Evolutionary conservation across 495 filamentous ascomycete species (phyloP).

Genomic region (Talaromyces wortmannii): DNA sequence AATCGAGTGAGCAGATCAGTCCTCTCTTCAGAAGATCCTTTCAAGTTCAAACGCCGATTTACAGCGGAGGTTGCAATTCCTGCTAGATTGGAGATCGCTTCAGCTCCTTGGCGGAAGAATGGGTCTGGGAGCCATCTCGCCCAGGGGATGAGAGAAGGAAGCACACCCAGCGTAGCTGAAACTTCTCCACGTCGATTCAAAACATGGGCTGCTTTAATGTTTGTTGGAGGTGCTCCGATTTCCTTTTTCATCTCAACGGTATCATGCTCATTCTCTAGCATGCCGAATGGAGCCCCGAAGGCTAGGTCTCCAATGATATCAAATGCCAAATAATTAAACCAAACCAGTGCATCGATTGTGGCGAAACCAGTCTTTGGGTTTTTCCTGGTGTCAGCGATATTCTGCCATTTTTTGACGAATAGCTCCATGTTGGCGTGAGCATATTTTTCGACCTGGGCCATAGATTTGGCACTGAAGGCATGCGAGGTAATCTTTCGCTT

Average conservation of each 20-base stretch:
- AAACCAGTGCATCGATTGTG: too few species aligned
- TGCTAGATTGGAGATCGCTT: conserved; percentile 27
- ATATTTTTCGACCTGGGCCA: conserved; percentile 72
- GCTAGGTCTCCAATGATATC: too few species aligned
- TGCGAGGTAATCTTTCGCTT: conserved; percentile 77
- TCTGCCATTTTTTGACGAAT: too few species aligned
- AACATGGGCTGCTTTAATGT: conserved; percentile 28
- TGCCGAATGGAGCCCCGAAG: conserved; percentile 33
- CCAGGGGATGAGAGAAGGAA: conserved; percentile 25
- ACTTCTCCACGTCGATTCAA: conserved; percentile 33
- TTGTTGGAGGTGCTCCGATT: conserved; percentile 16
- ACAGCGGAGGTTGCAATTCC: conserved; percentile 67
- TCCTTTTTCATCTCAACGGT: conserved; percentile 36
- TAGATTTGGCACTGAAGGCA: conserved; percentile 66
- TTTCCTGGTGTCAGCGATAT: too few species aligned
- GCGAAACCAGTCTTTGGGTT: too few species aligned
- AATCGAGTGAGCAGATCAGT: conserved; percentile 69
- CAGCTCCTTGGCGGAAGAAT: conserved; percentile 29
- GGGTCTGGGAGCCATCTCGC: conserved; percentile 31
- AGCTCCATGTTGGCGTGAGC: too few species aligned
- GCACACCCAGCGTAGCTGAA: conserved; percentile 26
- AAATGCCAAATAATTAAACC: too few species aligned
- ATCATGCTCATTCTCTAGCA: conserved; percentile 34
- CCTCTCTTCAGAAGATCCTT: conserved; percentile 26
- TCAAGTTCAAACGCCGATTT: conserved; percentile 43